Percentiles rank a stretch among this genome's conserved stretches.
Evolutionary conservation across 139 green algal species (phyloP).

Genomic region (Tetradesmus lagerheimii): DNA sequence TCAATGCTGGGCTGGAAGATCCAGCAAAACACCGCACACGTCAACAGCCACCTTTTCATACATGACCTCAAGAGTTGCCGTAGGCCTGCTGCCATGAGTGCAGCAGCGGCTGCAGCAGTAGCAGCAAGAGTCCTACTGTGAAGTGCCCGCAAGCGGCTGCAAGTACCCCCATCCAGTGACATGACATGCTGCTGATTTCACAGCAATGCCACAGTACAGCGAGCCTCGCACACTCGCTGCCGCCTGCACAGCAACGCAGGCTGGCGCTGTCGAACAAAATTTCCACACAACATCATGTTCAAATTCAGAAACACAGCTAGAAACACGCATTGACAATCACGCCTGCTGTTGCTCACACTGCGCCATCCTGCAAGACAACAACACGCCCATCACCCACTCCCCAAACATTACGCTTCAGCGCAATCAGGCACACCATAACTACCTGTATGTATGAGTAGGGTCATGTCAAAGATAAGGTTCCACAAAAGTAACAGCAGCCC

Average conservation of each 20-base stretch:
- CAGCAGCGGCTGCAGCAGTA: no score
- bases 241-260: neutral
- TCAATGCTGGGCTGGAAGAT: no score
- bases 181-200: no score
- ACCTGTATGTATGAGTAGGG: neutral
- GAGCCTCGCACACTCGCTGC: neutral
- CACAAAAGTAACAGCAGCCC: neutral
- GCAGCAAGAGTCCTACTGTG: no score
- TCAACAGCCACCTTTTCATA: no score
- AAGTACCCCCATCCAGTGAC: no score
- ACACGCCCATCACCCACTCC: neutral
- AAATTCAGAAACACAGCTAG: neutral
- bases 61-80: no score
- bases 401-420: neutral
- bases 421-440: neutral
- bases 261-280: neutral
- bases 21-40: no score
- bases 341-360: neutral
- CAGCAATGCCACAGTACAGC: no score
- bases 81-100: no score
- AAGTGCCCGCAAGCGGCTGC: no score
- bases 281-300: neutral
- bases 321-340: neutral
- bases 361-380: neutral
- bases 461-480: neutral